phyloP scores from a whole-genome alignment of 345 rosid species.

The Abelmoschus esculentus region DNA sequence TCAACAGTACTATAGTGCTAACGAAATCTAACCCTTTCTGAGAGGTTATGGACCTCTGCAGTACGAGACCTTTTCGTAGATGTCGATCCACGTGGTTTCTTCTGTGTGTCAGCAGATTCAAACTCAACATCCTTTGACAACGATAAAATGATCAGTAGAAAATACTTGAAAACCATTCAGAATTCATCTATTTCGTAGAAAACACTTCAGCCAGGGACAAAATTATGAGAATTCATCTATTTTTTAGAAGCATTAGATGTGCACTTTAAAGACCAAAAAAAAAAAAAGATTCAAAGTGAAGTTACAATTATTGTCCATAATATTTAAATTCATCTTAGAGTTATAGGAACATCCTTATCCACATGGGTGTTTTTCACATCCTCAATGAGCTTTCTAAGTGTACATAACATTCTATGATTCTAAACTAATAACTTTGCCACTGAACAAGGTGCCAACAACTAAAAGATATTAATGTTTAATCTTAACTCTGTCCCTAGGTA shows the following conservation, averaged over 20 bases:
- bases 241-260: no score
- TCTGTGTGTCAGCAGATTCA: slow-evolving; percentile 46
- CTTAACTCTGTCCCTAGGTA: no score
- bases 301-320: neutral
- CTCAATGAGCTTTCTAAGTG: no score
- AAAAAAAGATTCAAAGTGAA: neutral
- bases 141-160: neutral
- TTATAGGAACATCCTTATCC: no score
- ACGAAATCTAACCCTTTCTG: slow-evolving; percentile 65
- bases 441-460: neutral
- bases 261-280: neutral
- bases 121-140: slow-evolving; percentile 46
- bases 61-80: slow-evolving; percentile 83
- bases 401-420: neutral
- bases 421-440: neutral
- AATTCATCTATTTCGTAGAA: no score
- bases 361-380: neutral
- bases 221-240: no score
- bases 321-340: neutral
- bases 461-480: neutral
- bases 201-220: no score
- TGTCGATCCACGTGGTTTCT: slow-evolving; percentile 48
- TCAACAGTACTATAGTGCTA: neutral
- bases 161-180: no score
- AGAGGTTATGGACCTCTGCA: slow-evolving; percentile 93